Percentiles rank a stretch among this genome's conserved stretches.
phyloP scores from a whole-genome alignment of 2,329 filamentous ascomycete genomes.

The Fusarium sarcochroum region DNA sequence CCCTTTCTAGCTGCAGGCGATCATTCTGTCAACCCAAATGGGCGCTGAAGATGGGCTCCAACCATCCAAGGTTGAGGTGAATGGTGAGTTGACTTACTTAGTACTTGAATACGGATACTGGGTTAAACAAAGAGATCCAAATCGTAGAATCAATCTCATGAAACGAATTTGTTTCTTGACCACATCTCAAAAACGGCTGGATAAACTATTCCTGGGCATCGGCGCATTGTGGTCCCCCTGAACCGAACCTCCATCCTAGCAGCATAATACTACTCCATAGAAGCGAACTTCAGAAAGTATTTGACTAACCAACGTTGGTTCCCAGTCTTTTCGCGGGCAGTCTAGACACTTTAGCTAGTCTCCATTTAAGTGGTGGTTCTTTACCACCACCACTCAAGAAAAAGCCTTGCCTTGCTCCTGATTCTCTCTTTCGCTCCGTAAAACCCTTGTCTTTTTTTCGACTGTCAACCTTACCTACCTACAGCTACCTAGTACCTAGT shows the following conservation, averaged over 20 bases:
- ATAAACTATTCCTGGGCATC: not conserved
- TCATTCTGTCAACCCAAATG: slow-evolving; percentile 10
- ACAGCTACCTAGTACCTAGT: slow-evolving; percentile 15
- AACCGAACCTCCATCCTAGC: slow-evolving; percentile 7
- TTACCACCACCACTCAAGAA: not conserved
- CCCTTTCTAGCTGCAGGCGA: slow-evolving; percentile 29
- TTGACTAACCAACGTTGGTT: slow-evolving; percentile 10
- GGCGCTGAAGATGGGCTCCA: slow-evolving; percentile 5
- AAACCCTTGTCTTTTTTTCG: slow-evolving; percentile 3
- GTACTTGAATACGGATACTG: not conserved
- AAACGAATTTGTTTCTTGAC: slow-evolving; percentile 5
- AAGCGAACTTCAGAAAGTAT: slow-evolving; percentile 4
- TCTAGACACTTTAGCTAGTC: slow-evolving; percentile 7
- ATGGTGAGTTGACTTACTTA: not conserved
- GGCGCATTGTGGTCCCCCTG: not conserved
- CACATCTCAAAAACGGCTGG: not conserved
- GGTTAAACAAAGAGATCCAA: not conserved
- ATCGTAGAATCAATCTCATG: not conserved
- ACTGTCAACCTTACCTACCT: slow-evolving; percentile 9
- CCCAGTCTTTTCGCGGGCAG: slow-evolving; percentile 6
- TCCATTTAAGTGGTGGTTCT: not conserved
- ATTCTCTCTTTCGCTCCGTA: slow-evolving; percentile 3
- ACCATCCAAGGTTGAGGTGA: not conserved
- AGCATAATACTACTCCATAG: not conserved
- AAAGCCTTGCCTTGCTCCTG: slow-evolving; percentile 3